phyloP scores from a whole-genome alignment of 2,329 filamentous ascomycete species.

The Fusarium avenaceum region DNA sequence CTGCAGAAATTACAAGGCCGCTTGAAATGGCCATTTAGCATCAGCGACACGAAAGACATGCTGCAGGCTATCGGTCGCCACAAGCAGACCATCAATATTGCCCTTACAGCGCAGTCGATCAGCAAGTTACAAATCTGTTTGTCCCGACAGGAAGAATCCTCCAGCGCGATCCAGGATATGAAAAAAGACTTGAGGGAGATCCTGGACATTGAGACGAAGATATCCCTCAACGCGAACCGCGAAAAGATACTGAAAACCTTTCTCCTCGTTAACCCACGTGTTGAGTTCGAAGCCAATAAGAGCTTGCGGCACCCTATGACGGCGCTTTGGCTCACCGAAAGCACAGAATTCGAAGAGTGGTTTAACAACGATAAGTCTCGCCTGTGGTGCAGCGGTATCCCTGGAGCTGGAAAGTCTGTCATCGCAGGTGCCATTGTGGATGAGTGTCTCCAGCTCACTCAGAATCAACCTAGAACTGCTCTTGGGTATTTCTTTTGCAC shows the following conservation, averaged over 20 bases:
- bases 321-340: constrained; percentile 15
- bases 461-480: too few relatives aligned
- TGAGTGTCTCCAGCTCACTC: background rate
- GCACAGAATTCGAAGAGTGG: constrained; percentile 5
- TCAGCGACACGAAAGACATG: constrained; percentile 8
- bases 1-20: too few relatives aligned
- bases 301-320: constrained; percentile 20
- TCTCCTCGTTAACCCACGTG: background rate
- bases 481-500: constrained; percentile 33
- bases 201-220: too few relatives aligned
- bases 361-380: background rate
- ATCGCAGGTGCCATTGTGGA: constrained; percentile 11
- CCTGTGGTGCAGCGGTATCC: constrained; percentile 33
- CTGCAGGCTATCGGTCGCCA: constrained; percentile 6
- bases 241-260: too few relatives aligned
- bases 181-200: too few relatives aligned
- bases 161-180: background rate
- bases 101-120: constrained; percentile 10
- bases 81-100: constrained; percentile 11
- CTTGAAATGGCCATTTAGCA: constrained; percentile 28
- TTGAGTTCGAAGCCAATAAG: background rate
- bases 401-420: constrained; percentile 21
- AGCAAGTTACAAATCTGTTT: constrained; percentile 5
- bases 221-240: too few relatives aligned
- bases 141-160: background rate